Evolutionary conservation across 331 rosid species (phyloP), one percentile per base, ranked within the genome.

Genomic region (Acacia pycnantha): DNA sequence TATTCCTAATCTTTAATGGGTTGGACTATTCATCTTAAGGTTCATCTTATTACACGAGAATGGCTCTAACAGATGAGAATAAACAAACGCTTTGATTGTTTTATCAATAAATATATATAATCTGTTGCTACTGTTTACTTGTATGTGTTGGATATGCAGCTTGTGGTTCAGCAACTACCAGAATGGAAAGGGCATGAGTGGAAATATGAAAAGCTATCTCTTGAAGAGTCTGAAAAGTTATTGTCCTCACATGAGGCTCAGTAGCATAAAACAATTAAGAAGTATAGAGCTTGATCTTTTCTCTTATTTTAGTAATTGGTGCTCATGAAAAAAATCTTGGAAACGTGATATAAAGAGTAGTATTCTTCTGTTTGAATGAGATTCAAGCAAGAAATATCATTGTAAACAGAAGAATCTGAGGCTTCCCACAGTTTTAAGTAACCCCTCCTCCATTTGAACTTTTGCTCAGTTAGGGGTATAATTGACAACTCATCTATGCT

Each of bases 111-210:
- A 56, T 15, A 48, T 21, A 56, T 56, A 22, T 59, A 61, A 24
- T 24, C 33, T 13, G 3, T 1, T 22, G 13, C 24, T 56, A 8
- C 29, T 22, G 6, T 58, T 50, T 29, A 31, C 5, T 31, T 73
- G 65, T 50, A 11, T 31, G 65, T 51, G 41, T 66, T 70, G 78
- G 78, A 77, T 37, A 37, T 87, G 87, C 88, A 91, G 95, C 79
- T 91, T 67, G 88, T 88, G 59, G 84, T 91, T 74, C 95, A 91
- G 37, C 95, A 91, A 76, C 81, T 91, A 59, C 95, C 95, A 35
- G 95, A 91, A 78, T 91, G 95, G 95, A 91, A 91, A 85, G 90
- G 87, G 11, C 95, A 89, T 81, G 93, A 91, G 88, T 91, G 95
- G 93, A 54, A 51, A 2, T 89, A 91, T 72, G 87, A 89, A 81